These are phyloP conservation scores for Dentipellis sp. DNA, from an alignment of 768 basidiomycete species.

Conservation along the genomic window DNA sequence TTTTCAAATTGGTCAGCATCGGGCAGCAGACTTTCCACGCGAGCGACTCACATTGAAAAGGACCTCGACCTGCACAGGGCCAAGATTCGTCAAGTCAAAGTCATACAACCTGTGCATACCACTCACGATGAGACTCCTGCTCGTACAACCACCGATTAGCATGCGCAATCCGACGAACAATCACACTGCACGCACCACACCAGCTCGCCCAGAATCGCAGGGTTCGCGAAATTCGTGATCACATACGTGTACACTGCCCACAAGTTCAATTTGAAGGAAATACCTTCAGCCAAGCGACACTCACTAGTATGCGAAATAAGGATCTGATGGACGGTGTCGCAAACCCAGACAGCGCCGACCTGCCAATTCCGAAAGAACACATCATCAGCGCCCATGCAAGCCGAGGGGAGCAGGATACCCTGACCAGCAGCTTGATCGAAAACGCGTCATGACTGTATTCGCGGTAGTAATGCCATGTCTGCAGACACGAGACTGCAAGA, in stretches of 20 bases:
- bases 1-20: constrained; percentile 27
- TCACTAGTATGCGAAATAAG: constrained; percentile 17
- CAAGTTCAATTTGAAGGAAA: neutral
- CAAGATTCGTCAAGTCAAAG: too few relatives aligned
- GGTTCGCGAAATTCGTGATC: constrained; percentile 33
- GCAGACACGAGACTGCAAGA: neutral
- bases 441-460: neutral
- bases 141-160: neutral
- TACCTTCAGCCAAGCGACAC: neutral
- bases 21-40: constrained; percentile 11
- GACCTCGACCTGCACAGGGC: constrained; percentile 24
- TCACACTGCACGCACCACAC: neutral
- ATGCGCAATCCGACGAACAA: neutral
- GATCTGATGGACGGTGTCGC: constrained; percentile 17
- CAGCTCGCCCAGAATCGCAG: neutral
- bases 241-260: constrained; percentile 43
- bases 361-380: neutral
- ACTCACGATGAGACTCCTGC: neutral
- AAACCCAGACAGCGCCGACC: constrained; percentile 10
- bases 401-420: neutral
- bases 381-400: neutral
- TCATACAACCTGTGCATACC: too few relatives aligned
- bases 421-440: constrained; percentile 1
- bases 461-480: constrained; percentile 3
- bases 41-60: constrained; percentile 31